Conservation (phyloP, 139 green algal genomes). For the Chlorella sp. region DNA sequence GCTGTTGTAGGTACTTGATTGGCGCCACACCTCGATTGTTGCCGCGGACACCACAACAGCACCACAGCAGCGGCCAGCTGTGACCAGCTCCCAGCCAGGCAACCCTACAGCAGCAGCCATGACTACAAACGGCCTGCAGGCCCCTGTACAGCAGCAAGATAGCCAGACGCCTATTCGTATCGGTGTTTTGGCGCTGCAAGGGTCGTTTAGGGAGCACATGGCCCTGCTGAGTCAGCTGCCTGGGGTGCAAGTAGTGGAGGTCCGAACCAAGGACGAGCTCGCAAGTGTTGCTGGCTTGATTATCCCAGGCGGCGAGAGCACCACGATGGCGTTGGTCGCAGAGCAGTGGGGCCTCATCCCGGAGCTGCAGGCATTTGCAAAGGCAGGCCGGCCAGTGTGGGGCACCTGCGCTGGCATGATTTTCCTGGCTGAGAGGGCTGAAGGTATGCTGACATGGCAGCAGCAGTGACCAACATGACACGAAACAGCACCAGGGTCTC, state of each 20-base stretch:
- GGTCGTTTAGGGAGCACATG: slow-evolving; percentile 88
- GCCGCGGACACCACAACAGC: no score
- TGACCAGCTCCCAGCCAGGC: no score
- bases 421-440: slow-evolving; percentile 82
- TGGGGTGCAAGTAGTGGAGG: slow-evolving; percentile 68
- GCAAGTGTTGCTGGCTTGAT: slow-evolving; percentile 70
- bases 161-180: no score
- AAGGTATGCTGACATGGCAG: slow-evolving; percentile 47
- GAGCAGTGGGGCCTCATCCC: slow-evolving; percentile 83
- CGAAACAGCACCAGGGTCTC: no score
- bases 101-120: no score
- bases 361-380: slow-evolving; percentile 63
- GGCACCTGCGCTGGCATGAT: slow-evolving; percentile 98
- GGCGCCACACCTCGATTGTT: no score
- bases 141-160: no score
- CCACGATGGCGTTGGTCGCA: slow-evolving; percentile 87
- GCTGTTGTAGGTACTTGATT: no score
- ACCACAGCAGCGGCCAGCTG: no score
- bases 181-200: slow-evolving; percentile 87
- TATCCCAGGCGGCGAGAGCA: slow-evolving; percentile 91
- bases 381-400: slow-evolving; percentile 78
- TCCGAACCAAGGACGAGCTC: slow-evolving; percentile 80
- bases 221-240: slow-evolving; percentile 46
- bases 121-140: no score
- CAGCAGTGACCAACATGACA: no score